Evolutionary conservation across 225 moss, liverwort and hornwort genomes (phyloP), one percentile per base, ranked within the genome.

Genomic region (Physcomitrellopsis africana): DNA sequence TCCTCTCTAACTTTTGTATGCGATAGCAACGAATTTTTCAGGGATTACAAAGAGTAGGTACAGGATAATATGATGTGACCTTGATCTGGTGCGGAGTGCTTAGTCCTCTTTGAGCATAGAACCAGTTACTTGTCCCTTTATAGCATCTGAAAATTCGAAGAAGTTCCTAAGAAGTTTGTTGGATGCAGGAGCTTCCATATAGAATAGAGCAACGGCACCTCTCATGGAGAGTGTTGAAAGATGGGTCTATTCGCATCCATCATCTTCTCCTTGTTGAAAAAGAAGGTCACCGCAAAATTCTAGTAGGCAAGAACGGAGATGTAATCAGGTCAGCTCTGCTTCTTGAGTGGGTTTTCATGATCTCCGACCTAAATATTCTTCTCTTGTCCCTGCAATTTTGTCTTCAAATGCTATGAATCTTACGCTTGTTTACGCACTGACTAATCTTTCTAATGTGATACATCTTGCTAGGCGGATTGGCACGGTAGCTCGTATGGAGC

Each of bases 211-310:
- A 99, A 70, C 87, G 92, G 62, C 93, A 95, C 63, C 87, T 99
- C 23, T 95, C 95, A 37, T 99, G 99, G 99, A 93, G 90, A 85
- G 84, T 88, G 19, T 63, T 95, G 52, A 95, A 95, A 72, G 99
- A 99, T 70, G 99, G 99, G 11, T 99, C 99, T 9, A 80, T 95
- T 44, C 93, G 99, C 41, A 99, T 99, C 57, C 92, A 95, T 54
- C 99, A 99, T 58, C 81, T 89, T 45, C 80, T 99, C 26, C 84
- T 91, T 10, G 99, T 99, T n/a, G 87, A 88, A 68, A 99, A 93
- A 57, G 92, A 92, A 61, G 93, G 90, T 47, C 99, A 99, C 75
- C 93, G 90, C 61, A 99, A 99, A 77, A 99, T 99, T 56, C 60
- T 99, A 60, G 81, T 99, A 8, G 99, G 99, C 72, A 99, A 88